These are phyloP conservation scores for Beta macrorhiza DNA, from an alignment of 179 eudicot species.

Conservation along the genomic window DNA sequence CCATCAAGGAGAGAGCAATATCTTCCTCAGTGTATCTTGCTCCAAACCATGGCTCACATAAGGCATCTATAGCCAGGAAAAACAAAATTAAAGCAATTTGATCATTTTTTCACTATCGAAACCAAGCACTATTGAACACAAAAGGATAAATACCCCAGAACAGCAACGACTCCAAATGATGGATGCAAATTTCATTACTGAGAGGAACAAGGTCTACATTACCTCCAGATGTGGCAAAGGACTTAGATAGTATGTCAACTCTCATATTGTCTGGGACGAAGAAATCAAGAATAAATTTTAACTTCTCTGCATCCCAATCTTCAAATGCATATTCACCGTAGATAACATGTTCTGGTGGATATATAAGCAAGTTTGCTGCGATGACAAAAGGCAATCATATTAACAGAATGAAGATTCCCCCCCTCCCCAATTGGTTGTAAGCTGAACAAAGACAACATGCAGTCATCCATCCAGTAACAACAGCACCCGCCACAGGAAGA, in stretches of 20 bases:
- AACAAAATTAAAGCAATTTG: constrained; percentile 1
- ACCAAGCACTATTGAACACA: background rate
- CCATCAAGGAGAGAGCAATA: constrained; percentile 57
- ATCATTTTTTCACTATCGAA: background rate
- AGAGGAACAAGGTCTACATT: constrained; percentile 18
- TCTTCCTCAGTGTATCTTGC: constrained; percentile 75
- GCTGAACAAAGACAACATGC: background rate
- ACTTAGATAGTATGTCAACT: constrained; percentile 65
- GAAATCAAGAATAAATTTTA: constrained; percentile 50
- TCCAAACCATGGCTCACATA: constrained; percentile 92
- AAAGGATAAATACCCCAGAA: background rate
- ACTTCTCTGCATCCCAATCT: constrained; percentile 76
- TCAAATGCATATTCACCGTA: constrained; percentile 86
- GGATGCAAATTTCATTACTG: background rate
- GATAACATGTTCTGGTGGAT: constrained; percentile 88
- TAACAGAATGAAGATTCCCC: background rate
- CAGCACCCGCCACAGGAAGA: background rate
- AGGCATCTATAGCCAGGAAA: constrained; percentile 38
- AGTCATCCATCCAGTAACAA: background rate
- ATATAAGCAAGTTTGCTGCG: constrained; percentile 71
- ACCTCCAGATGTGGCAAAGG: constrained; percentile 59
- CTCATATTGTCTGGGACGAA: constrained; percentile 91
- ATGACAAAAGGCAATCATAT: constrained; percentile 11
- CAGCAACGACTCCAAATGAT: background rate
- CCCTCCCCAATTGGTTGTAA: background rate